Evolutionary conservation across 148 eudicot species (phyloP), one percentile per base, ranked within the genome.

Genomic region (Silene latifolia): DNA sequence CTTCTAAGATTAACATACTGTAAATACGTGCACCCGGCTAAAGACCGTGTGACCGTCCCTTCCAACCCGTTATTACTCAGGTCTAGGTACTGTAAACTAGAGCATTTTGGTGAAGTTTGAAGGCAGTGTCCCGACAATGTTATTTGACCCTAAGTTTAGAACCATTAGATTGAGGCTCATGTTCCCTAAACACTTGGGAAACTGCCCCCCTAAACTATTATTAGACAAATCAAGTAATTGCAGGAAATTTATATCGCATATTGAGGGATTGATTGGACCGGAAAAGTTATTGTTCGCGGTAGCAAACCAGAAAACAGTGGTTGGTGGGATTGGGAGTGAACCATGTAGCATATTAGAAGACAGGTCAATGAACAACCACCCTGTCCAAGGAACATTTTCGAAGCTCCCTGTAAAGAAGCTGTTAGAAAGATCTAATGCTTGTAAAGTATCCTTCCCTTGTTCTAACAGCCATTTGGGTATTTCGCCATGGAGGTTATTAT

Each of bases 321-420:
- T 42, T 4, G 83, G 10, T 73, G 85, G 74, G 2, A 27, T 2
- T 3, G 90, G 88, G 23, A 87, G 67, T 10, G 51, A 19, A 1
- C 88, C 88, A 2, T 61, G 9, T 8, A 85, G 48, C 53, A 63
- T 12, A 67, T 85, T 87, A 11, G 61, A 83, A 29, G 72, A 75
- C 74, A 86, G 7, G 61, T 83, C 69, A 4, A 78, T 14, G 1
- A 0, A 13, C 12, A 0, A 0, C 25, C 78, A 3, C 1, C 4
- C 39, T 17, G 2, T 11, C 77, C 74, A 74, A 0, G 81, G 65
- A 56, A 80, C 18, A 44, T 39, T n/a, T 6, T 27, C 11, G 24
- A 80, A 56, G 5, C 56, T 42, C 27, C 80, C 65, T 21, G 66
- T 78, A 51, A 73, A 47, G 15, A 21, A 73, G 67, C 83, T 86